Conservation (phyloP, 805 yeast genomes). For the Diddensiella caesifluorescens region DNA sequence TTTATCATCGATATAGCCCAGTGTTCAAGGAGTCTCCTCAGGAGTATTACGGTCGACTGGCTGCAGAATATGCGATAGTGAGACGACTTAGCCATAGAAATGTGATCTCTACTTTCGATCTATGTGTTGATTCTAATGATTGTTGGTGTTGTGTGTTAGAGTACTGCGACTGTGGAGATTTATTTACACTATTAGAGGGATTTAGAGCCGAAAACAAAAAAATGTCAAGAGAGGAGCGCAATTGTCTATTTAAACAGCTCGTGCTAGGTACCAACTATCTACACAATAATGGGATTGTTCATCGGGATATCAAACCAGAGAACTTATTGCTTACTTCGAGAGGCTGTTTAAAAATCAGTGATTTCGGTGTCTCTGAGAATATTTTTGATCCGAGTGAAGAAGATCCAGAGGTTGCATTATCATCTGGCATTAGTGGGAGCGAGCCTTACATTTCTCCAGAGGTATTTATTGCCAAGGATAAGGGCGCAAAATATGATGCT, state of each 20-base stretch:
- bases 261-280: slow-evolving; percentile 79
- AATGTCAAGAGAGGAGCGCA: slow-evolving; percentile 77
- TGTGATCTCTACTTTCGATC: slow-evolving; percentile 69
- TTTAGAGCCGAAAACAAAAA: slow-evolving; percentile 75
- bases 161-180: slow-evolving; percentile 81
- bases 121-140: slow-evolving; percentile 32
- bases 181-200: slow-evolving; percentile 73
- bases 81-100: slow-evolving; percentile 72
- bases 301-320: slow-evolving; percentile 86
- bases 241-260: slow-evolving; percentile 83
- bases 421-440: slow-evolving; percentile 78
- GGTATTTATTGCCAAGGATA: slow-evolving; percentile 45
- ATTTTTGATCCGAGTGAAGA: slow-evolving; percentile 42
- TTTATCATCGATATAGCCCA: slow-evolving; percentile 57
- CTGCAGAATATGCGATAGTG: slow-evolving; percentile 78
- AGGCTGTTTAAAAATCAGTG: slow-evolving; percentile 77
- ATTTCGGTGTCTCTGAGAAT: slow-evolving; percentile 74
- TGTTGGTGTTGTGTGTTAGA: slow-evolving; percentile 48
- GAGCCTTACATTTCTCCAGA: slow-evolving; percentile 92
- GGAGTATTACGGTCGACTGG: slow-evolving; percentile 63
- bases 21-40: slow-evolving; percentile 49
- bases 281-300: slow-evolving; percentile 88
- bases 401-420: slow-evolving; percentile 50
- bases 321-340: slow-evolving; percentile 66
- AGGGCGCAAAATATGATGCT: slow-evolving; percentile 54